A percentile compares a stretch with the other conserved stretches of the same genome.
phyloP scores from a whole-genome alignment of 139 green algal species.

The Chlorella ohadii region DNA sequence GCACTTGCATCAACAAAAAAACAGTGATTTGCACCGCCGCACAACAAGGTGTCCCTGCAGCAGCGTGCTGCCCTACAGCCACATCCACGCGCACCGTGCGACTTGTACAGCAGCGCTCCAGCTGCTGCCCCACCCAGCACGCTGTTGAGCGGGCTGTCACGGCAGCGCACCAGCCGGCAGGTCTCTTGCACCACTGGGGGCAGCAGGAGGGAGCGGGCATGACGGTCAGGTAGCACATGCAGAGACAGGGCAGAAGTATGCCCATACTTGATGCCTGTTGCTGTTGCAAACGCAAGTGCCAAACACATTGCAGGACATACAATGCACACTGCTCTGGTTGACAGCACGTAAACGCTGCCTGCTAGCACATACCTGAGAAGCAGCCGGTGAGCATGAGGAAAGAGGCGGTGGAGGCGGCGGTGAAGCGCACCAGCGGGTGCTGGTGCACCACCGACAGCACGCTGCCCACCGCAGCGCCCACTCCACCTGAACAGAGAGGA shows the following conservation, averaged over 20 bases:
- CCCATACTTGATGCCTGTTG: too few relatives aligned
- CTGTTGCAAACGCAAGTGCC: too few relatives aligned
- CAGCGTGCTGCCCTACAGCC: too few relatives aligned
- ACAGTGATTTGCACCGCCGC: too few relatives aligned
- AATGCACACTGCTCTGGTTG: too few relatives aligned
- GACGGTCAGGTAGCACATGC: too few relatives aligned
- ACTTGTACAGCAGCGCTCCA: slow-evolving; percentile 45
- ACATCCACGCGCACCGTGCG: slow-evolving; percentile 38
- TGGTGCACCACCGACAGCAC: slow-evolving; percentile 39
- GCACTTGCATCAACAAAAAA: too few relatives aligned
- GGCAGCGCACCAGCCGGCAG: slow-evolving; percentile 32
- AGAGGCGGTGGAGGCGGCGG: slow-evolving; percentile 32
- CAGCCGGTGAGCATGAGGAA: slow-evolving; percentile 35
- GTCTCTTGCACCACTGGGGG: slow-evolving; percentile 45
- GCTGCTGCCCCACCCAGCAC: slow-evolving; percentile 44
- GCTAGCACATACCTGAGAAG: slow-evolving; percentile 21
- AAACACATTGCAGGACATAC: neutral
- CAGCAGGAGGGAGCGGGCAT: too few relatives aligned
- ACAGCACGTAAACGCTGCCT: neutral
- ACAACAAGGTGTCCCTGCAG: too few relatives aligned
- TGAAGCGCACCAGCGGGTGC: slow-evolving; percentile 8
- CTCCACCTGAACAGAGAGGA: slow-evolving; percentile 37
- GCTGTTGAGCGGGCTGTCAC: slow-evolving; percentile 49
- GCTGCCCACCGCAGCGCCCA: slow-evolving; percentile 26
- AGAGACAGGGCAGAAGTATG: too few relatives aligned